Base-by-base conservation (phyloP, 116 monocot species). In the Trichopus zeylanicus region DNA sequence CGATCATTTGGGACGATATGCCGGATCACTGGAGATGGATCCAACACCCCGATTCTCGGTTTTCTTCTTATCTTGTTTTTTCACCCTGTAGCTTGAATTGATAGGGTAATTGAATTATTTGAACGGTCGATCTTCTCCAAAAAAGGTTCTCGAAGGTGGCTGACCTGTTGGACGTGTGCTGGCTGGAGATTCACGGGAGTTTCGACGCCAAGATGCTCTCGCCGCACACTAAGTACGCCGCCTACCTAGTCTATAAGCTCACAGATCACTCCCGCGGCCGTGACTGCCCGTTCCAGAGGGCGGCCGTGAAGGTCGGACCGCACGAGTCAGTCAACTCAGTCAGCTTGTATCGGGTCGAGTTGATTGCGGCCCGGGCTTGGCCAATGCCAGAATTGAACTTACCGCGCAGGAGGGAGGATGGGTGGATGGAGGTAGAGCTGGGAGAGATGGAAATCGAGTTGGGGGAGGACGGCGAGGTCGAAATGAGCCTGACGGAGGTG, bases 101-200 rank as follows among this genome's bases (percentile, higher is more conserved):
- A n/a, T n/a, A n/a, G n/a, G n/a, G n/a, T n/a, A n/a, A n/a, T n/a
- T n/a, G n/a, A n/a, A n/a, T n/a, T n/a, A n/a, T n/a, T n/a, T n/a
- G n/a, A n/a, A n/a, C n/a, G n/a, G n/a, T n/a, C n/a, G n/a, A n/a
- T n/a, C n/a, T 21, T 53, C 6, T 31, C 21, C 26, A 42, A 33
- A n/a, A n/a, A 15, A 88, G 88, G 63, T 88, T 88, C 58, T 1
- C 56, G 7, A 69, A 88, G 53, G 75, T 55, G n/a, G 80, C 84
- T 16, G 65, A 63, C 21, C 83, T 88, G 1, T 0, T 58, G 7
- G 0, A 0, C 0, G 84, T 74, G 3, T 74, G 75, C 18, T 88
- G 80, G 83, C 47, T 88, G 60, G 77, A 80, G 46, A 73, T 83
- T 16, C 19, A 25, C 20, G 74, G 80, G 37, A 73, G 16, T 29